Evolutionary conservation across 208 protist genomes (phyloP).

Genomic region (Crithidia expoeki): DNA sequence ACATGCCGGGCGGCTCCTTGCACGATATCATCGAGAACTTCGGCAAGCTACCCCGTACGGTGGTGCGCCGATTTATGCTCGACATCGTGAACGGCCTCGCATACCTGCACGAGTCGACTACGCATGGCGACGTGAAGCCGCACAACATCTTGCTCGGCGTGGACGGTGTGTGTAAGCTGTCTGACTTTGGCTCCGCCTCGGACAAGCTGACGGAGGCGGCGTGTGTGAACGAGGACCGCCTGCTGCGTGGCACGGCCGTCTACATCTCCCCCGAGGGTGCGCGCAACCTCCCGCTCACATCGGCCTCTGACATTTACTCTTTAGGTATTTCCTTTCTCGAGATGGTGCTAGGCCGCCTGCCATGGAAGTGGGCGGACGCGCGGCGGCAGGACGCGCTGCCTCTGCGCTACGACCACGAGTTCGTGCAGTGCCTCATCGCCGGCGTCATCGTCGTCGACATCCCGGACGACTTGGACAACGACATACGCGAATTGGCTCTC

Average conservation of each 20-base stretch:
- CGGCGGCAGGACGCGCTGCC: constrained; percentile 39
- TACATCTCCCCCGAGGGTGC: constrained; percentile 89
- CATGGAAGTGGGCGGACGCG: constrained; percentile 63
- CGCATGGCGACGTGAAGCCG: constrained; percentile 89
- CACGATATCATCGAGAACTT: constrained; percentile 75
- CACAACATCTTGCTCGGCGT: constrained; percentile 85
- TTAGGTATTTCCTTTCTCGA: constrained; percentile 79
- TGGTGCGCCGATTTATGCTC: constrained; percentile 71
- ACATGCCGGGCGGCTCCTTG: constrained; percentile 82
- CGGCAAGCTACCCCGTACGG: constrained; percentile 51
- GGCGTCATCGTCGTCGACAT: constrained; percentile 60
- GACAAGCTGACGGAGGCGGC: constrained; percentile 40
- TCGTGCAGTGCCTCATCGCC: constrained; percentile 62
- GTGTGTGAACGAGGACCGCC: constrained; percentile 46
- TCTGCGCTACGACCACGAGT: constrained; percentile 51
- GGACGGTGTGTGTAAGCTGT: constrained; percentile 85
- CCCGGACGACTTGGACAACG: constrained; percentile 55
- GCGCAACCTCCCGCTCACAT: constrained; percentile 49
- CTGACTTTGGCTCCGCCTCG: constrained; percentile 86
- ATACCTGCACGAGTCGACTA: constrained; percentile 80
- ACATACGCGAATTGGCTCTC: constrained; percentile 52
- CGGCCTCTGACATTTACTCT: constrained; percentile 83
- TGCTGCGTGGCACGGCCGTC: constrained; percentile 73
- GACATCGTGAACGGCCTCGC: constrained; percentile 78
- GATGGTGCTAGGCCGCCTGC: constrained; percentile 74